Evolutionary conservation across 768 basidiomycete species (phyloP).

Genomic region (Peribolospora kevripleyi): DNA sequence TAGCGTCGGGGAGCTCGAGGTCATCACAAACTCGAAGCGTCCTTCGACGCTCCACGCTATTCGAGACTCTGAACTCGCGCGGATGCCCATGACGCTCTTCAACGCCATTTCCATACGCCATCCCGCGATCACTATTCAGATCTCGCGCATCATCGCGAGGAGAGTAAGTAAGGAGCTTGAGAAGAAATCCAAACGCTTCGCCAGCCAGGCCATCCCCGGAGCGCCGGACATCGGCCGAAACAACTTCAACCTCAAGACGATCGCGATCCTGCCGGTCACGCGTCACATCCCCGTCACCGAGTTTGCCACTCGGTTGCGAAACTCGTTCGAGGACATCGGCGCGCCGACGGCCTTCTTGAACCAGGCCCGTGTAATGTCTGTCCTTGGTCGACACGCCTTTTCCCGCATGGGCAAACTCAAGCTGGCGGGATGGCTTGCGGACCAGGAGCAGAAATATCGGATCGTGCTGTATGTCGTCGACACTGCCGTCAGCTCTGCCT

Average conservation of each 20-base stretch:
- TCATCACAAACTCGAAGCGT: constrained; percentile 70
- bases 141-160: constrained; percentile 72
- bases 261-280: constrained; percentile 69
- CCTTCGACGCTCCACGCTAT: constrained; percentile 88
- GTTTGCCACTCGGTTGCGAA: constrained; percentile 69
- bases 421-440: constrained; percentile 78
- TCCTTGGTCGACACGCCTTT: constrained; percentile 85
- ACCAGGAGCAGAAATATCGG: constrained; percentile 68
- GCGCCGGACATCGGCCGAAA: too few species aligned
- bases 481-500: constrained; percentile 76
- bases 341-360: constrained; percentile 78
- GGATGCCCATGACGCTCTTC: constrained; percentile 92
- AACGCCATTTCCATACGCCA: constrained; percentile 45
- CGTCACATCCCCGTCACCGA: constrained; percentile 68
- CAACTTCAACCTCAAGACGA: constrained; percentile 35
- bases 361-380: constrained; percentile 72
- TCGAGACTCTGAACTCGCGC: constrained; percentile 83
- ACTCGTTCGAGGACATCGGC: constrained; percentile 76
- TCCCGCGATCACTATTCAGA: constrained; percentile 14
- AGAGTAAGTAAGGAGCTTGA: constrained; percentile 63
- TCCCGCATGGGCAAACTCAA: constrained; percentile 92
- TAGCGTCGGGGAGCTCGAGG: constrained; percentile 88
- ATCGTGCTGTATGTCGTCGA: constrained; percentile 92
- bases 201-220: too few species aligned
- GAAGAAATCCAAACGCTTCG: constrained; percentile 2